phyloP scores from a whole-genome alignment of 306 rosid species.

The Dryas drummondii region DNA sequence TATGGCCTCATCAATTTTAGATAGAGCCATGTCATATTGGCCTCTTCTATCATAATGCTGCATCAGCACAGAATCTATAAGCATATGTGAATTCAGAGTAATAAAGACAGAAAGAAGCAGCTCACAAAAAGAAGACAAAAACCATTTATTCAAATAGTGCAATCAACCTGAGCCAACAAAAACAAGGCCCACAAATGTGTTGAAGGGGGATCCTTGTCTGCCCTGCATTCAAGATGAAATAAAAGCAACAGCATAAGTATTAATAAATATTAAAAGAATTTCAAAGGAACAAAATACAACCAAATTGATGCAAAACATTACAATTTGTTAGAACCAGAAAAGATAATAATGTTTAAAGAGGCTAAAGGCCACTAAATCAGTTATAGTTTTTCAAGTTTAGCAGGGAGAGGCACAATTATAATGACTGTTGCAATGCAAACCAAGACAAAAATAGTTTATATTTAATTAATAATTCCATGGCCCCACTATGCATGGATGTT shows the following conservation, averaged over 20 bases:
- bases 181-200: constrained; percentile 93
- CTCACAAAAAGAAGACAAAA: constrained; percentile 1
- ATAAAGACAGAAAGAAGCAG: constrained; percentile 6
- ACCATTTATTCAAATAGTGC: constrained; percentile 8
- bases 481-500: too few species aligned
- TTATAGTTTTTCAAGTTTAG: background rate
- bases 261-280: constrained; percentile 23
- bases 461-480: too few species aligned
- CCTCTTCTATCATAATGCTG: constrained; percentile 97
- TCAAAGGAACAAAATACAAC: constrained; percentile 1
- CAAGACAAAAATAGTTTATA: too few species aligned
- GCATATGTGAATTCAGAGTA: constrained; percentile 16
- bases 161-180: constrained; percentile 86
- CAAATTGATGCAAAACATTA: background rate
- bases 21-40: constrained; percentile 68
- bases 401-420: too few species aligned
- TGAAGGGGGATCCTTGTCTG: constrained; percentile 87
- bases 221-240: constrained; percentile 43
- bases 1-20: constrained; percentile 85
- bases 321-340: background rate
- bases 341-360: background rate
- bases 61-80: constrained; percentile 36
- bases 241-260: constrained; percentile 20
- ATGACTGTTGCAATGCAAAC: too few species aligned
- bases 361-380: background rate